A percentile compares a stretch with the other conserved stretches of the same genome.
Conservation (phyloP, 176 grass and related monocot species). For the Ensete ventricosum region DNA sequence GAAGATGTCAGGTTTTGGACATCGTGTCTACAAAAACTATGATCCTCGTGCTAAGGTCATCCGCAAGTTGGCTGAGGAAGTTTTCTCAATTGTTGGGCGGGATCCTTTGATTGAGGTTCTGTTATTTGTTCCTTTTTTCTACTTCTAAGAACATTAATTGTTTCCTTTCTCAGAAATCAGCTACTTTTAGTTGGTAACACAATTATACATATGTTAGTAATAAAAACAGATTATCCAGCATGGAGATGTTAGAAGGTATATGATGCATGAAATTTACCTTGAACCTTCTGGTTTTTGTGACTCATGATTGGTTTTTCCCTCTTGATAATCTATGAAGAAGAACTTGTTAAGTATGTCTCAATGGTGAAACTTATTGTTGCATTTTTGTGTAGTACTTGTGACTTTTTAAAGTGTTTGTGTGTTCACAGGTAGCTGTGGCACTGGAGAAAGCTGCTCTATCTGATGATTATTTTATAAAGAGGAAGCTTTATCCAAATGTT, state of each 20-base stretch:
- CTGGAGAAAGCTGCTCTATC: constrained; percentile 94
- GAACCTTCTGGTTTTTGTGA: too few relatives aligned
- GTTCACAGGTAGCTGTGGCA: constrained; percentile 72
- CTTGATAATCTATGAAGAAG: neutral
- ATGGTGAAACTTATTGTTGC: neutral
- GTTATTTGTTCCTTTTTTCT: constrained; percentile 7
- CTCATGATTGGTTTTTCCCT: neutral
- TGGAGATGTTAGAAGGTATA: neutral
- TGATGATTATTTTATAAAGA: constrained; percentile 90
- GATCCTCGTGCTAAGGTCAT: constrained; percentile 97
- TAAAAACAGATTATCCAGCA: neutral
- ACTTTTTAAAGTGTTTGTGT: neutral
- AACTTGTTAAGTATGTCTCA: neutral
- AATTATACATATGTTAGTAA: too few relatives aligned
- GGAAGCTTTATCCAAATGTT: constrained; percentile 97
- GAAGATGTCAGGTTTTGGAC: constrained; percentile 94
- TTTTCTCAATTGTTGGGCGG: constrained; percentile 87
- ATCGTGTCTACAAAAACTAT: constrained; percentile 97
- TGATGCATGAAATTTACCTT: neutral
- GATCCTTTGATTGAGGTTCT: constrained; percentile 92
- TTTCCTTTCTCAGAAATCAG: neutral
- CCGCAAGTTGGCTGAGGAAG: constrained; percentile 85
- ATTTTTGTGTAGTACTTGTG: neutral
- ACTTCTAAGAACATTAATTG: neutral
- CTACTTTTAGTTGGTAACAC: too few relatives aligned